A percentile compares a stretch with the other conserved stretches of the same genome.
These are phyloP conservation scores for Penicillium sp. DNA, from an alignment of 2,329 filamentous ascomycete genomes.

Conservation along the genomic window DNA sequence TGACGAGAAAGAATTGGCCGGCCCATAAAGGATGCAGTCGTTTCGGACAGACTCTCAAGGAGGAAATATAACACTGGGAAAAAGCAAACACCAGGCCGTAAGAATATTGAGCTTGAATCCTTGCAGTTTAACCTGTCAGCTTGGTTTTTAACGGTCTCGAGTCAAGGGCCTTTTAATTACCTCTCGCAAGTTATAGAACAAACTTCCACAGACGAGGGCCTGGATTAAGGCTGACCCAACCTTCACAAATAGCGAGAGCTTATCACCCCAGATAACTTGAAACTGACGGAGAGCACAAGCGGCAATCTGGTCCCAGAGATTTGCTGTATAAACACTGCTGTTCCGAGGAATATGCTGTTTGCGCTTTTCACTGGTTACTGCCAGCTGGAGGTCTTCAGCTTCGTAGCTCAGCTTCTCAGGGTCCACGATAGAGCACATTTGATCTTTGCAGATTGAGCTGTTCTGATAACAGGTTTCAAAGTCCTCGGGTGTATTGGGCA, in stretches of 20 bases:
- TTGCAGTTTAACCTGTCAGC: neutral
- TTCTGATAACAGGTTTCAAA: conserved; percentile 51
- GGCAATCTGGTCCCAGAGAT: conserved; percentile 39
- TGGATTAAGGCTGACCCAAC: conserved; percentile 39
- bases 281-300: conserved; percentile 47
- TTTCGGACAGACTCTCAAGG: conserved; percentile 57
- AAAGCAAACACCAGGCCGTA: conserved; percentile 58
- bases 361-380: conserved; percentile 30
- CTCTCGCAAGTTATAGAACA: conserved; percentile 52
- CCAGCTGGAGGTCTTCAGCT: conserved; percentile 27
- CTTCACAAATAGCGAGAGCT: conserved; percentile 48
- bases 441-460: conserved; percentile 49
- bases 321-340: conserved; percentile 30
- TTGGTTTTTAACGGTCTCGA: neutral
- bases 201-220: conserved; percentile 42
- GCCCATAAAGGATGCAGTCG: conserved; percentile 58
- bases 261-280: conserved; percentile 52
- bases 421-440: conserved; percentile 46
- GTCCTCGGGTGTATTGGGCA: conserved; percentile 34
- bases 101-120: conserved; percentile 48
- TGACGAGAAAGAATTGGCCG: conserved; percentile 66
- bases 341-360: conserved; percentile 30
- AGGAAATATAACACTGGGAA: conserved; percentile 61
- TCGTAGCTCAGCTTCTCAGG: conserved; percentile 30
- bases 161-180: conserved; percentile 33